Base-by-base conservation (phyloP, 2,329 filamentous ascomycete species). In the Setomelanomma holmii region DNA sequence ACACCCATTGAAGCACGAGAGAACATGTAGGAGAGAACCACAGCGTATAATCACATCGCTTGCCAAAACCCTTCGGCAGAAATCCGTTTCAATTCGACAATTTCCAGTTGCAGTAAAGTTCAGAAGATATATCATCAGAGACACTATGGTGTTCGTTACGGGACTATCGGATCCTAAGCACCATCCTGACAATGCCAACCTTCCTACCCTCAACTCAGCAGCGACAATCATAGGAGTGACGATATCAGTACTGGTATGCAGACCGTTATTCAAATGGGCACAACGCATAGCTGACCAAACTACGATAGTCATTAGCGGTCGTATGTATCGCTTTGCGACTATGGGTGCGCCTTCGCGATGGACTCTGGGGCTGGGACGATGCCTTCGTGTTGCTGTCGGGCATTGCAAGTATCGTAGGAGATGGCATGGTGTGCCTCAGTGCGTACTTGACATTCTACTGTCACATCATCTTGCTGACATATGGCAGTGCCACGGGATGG, bases 311-410 rank as follows among this genome's bases (percentile, higher is more conserved):
- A 5, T 14, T 71, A 20, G 69, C 69, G 16, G 40, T 61, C 21
- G 42, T 69, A 12, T 67, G 67, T 14, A 57, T 71, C 14, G 48
- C 55, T 27, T 49, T 75, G 27, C 65, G 73, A 36, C 24, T 75
- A 46, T 70, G 60, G 59, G 62, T 65, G 16, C 69, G 73, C 5
- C 49, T 61, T 19, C 66, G 57, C 30, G 63, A 66, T n/a, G 58
- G 51, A 14, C 50, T 70, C 12, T 69, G 65, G 60, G 68, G 73
- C n/a, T 73, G 66, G 66, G 73, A 75, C 44, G 73, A 75, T 50
- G 24, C 64, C 2, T 70, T 73, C 10, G 66, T 75, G 14, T 43
- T 69, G 14, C 52, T 74, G 6, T 68, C 72, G 8, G 57, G 45
- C 8, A 43, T 67, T 10, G 50, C 64, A 4, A 64, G 57, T 38